These are phyloP conservation scores for Myxozyma melibiosi DNA, from an alignment of 805 yeast species.

Conservation along the genomic window DNA sequence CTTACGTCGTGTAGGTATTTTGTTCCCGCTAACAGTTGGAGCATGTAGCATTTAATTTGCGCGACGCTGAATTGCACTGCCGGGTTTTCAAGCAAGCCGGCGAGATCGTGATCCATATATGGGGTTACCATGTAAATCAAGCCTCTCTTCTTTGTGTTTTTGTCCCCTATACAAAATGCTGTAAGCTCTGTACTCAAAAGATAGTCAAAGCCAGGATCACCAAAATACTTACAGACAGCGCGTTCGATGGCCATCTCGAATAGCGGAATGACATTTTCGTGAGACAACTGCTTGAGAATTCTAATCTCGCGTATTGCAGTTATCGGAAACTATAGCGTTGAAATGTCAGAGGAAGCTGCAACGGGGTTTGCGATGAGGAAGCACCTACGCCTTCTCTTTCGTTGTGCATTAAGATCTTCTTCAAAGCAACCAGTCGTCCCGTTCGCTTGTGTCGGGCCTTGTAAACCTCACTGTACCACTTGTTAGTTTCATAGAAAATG, in stretches of 20 bases:
- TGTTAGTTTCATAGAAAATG: not conserved
- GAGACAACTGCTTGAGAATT: conserved; percentile 69
- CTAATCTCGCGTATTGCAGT: conserved; percentile 93
- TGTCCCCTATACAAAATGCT: conserved; percentile 36
- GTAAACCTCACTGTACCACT: conserved; percentile 63
- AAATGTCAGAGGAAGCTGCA: conserved; percentile 27
- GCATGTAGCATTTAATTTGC: conserved; percentile 82
- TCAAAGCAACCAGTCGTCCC: conserved; percentile 75
- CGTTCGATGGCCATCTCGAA: conserved; percentile 73
- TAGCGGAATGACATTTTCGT: conserved; percentile 73
- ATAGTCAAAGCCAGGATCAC: not conserved
- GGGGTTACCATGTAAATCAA: conserved; percentile 85
- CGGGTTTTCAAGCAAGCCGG: conserved; percentile 86
- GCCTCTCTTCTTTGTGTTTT: conserved; percentile 39
- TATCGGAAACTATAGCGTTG: conserved; percentile 65
- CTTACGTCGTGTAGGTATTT: conserved; percentile 66
- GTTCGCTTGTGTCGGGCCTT: conserved; percentile 64
- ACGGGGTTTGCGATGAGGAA: conserved; percentile 31
- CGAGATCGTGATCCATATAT: conserved; percentile 88
- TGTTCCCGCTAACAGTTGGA: conserved; percentile 77
- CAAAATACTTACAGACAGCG: conserved; percentile 23
- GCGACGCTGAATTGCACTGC: conserved; percentile 58
- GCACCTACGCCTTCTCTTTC: conserved; percentile 57
- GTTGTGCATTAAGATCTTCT: conserved; percentile 76
- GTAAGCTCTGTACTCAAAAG: not conserved